Evolutionary conservation across 139 green algal genomes (phyloP).

Genomic region (Picochlorum costavermella): DNA sequence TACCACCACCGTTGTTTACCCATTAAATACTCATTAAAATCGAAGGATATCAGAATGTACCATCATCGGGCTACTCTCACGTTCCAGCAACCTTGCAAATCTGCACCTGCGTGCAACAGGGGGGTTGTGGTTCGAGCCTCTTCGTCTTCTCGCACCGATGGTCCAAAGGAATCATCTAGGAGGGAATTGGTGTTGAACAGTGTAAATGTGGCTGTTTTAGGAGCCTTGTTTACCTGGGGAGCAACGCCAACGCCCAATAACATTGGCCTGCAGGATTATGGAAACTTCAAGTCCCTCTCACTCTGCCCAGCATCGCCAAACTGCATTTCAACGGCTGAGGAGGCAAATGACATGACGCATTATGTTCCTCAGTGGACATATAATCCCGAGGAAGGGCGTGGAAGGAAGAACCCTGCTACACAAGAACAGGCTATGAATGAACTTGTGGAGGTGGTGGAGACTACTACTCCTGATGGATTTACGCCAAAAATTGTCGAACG

Average conservation of each 20-base stretch:
- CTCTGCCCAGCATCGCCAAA: slow-evolving; percentile 83
- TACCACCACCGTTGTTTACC: too few relatives aligned
- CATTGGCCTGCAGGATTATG: slow-evolving; percentile 65
- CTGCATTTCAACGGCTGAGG: slow-evolving; percentile 86
- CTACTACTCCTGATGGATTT: slow-evolving; percentile 71
- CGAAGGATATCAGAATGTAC: too few relatives aligned
- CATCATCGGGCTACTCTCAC: too few relatives aligned
- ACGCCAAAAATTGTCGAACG: slow-evolving; percentile 72
- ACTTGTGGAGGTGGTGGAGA: slow-evolving; percentile 30
- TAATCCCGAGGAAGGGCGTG: slow-evolving; percentile 73
- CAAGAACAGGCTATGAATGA: slow-evolving; percentile 71
- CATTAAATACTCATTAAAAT: too few relatives aligned
- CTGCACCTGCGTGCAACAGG: too few relatives aligned
- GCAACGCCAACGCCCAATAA: slow-evolving; percentile 42
- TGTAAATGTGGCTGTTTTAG: slow-evolving; percentile 60
- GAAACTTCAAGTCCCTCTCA: slow-evolving; percentile 52
- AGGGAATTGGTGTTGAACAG: slow-evolving; percentile 63
- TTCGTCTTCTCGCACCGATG: too few relatives aligned
- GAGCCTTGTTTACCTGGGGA: slow-evolving; percentile 54
- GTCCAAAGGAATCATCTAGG: background rate
- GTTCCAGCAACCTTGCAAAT: too few relatives aligned
- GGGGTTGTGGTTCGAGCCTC: too few relatives aligned
- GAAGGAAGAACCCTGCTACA: slow-evolving; percentile 51
- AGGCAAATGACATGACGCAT: slow-evolving; percentile 71
- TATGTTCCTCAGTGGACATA: slow-evolving; percentile 82